Percentiles rank a stretch among this genome's conserved stretches.
Evolutionary conservation across 2,329 filamentous ascomycete species (phyloP).

Genomic region (Didymella arachidicola): DNA sequence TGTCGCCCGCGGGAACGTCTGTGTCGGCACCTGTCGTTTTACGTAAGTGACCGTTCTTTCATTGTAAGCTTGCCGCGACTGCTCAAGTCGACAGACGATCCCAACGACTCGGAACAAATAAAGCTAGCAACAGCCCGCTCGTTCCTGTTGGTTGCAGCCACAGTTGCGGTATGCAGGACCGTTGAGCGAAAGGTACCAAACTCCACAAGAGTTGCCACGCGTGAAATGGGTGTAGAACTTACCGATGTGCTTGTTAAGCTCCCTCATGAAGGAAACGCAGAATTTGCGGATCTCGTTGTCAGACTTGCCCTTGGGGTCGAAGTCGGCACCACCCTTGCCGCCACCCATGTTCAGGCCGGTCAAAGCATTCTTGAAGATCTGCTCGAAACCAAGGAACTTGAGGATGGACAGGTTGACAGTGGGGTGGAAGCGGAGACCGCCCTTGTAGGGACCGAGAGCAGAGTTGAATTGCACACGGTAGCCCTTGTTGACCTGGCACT

Average conservation of each 20-base stretch:
- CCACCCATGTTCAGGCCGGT: conserved; percentile 96
- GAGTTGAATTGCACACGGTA: conserved; percentile 99
- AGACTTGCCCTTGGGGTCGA: conserved; percentile 98
- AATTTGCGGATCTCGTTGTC: conserved; percentile 98
- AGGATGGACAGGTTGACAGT: conserved; percentile 79
- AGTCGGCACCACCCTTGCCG: conserved; percentile 97
- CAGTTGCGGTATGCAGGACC: conserved; percentile 23
- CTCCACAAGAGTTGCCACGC: conserved; percentile 22
- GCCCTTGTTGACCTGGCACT: conserved; percentile 90
- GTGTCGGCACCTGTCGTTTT: conserved; percentile 73
- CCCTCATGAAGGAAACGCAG: conserved; percentile 94
- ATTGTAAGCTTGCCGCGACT: conserved; percentile 20
- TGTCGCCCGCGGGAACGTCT: conserved; percentile 96
- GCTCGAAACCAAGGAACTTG: conserved; percentile 99
- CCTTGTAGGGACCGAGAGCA: conserved; percentile 96
- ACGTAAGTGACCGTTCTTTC: conserved; percentile 51
- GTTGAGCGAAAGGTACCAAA: conserved; percentile 20
- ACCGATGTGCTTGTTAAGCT: conserved; percentile 89
- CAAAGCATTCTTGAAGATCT: conserved; percentile 99
- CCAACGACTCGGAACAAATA: conserved; percentile 21
- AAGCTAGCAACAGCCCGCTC: conserved; percentile 24
- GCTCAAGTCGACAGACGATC: conserved; percentile 3
- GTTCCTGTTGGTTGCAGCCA: conserved; percentile 27
- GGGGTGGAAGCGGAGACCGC: conserved; percentile 93
- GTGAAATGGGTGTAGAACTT: conserved; percentile 23